Evolutionary conservation across 495 filamentous ascomycete genomes (phyloP), one percentile per base, ranked within the genome.

Genomic region (Saxispiralis lemnorum): DNA sequence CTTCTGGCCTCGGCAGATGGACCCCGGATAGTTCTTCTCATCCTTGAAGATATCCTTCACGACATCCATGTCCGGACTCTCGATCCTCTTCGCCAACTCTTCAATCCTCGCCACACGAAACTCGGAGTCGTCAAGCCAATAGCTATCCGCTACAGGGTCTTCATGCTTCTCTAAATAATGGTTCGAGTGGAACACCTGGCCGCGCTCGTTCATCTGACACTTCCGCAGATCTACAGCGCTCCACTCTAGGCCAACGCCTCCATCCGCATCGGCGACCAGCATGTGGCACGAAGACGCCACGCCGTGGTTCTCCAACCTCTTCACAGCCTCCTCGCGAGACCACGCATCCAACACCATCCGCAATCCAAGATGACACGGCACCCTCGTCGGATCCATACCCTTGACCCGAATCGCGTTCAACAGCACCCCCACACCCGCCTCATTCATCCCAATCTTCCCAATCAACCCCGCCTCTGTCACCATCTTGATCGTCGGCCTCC

Each of bases 381-480:
- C 36, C 21, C 65, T 69, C 32, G 60, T 58, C 17, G 59, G 63
- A 42, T 72, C 64, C 40, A 75, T 66, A 1, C 74, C 73, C 13
- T 63, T 63, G 1, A 74, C 76, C 35, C 67, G 65, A 43, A 81
- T 74, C 3, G 77, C 78, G 53, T 83, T 81, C 15, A 83, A 60
- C 36, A 70, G 75, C n/a, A 71, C 70, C 2, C 77, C 76, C 1
- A 81, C 75, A 2, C 75, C 73, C 0, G 59, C 56, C 12, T 59
- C 62, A 50, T 81, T 81, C 53, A 80, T 62, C 1, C 79, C 78
- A 33, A 82, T 80, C 52, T 83, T 83, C 15, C 76, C 75, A 15
- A 82, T 69, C n/a, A 81, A 71, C 1, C 78, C 78, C 14, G 76
- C 78, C 60, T 81, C 67, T 1, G 68, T 71, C 34, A 71, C 57